phyloP scores from a whole-genome alignment of 2,329 filamentous ascomycete species.

The Curvularia sp. region DNA sequence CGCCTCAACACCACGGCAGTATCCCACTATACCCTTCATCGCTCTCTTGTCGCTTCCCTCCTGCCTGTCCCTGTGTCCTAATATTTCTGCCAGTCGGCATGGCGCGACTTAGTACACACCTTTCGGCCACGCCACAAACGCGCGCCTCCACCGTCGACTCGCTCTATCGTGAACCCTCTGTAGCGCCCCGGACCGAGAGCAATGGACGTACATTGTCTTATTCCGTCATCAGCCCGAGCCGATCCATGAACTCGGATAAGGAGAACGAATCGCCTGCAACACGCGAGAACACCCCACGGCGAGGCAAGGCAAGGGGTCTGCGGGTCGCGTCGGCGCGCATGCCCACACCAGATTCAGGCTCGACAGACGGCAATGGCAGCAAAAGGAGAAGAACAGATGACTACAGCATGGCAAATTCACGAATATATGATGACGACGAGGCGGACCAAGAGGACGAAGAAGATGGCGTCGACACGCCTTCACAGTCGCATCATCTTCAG shows the following conservation, averaged over 20 bases:
- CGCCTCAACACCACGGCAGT: slow-evolving; percentile 8
- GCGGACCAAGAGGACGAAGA: slow-evolving; percentile 29
- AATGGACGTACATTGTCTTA: slow-evolving; percentile 38
- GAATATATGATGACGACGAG: slow-evolving; percentile 22
- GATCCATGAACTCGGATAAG: slow-evolving; percentile 52
- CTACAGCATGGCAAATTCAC: slow-evolving; percentile 28
- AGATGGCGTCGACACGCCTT: slow-evolving; percentile 21
- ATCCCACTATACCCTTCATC: not conserved
- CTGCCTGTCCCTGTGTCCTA: not conserved
- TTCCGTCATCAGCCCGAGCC: slow-evolving; percentile 44
- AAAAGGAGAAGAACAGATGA: slow-evolving; percentile 58
- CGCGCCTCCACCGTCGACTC: slow-evolving; percentile 45
- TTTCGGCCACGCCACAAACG: slow-evolving; percentile 40
- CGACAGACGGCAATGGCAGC: slow-evolving; percentile 34
- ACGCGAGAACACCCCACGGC: slow-evolving; percentile 36
- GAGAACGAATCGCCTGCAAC: slow-evolving; percentile 52
- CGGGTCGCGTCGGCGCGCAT: slow-evolving; percentile 36
- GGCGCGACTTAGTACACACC: slow-evolving; percentile 49
- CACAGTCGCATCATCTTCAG: slow-evolving; percentile 8
- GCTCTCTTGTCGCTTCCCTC: not conserved
- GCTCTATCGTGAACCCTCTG: slow-evolving; percentile 50
- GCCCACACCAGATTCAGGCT: slow-evolving; percentile 52
- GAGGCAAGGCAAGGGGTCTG: slow-evolving; percentile 56
- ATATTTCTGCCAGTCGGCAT: slow-evolving; percentile 26
- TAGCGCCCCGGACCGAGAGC: slow-evolving; percentile 25